Base-by-base conservation (phyloP, 2,329 filamentous ascomycete genomes). In the Harringtonia aguacate region DNA sequence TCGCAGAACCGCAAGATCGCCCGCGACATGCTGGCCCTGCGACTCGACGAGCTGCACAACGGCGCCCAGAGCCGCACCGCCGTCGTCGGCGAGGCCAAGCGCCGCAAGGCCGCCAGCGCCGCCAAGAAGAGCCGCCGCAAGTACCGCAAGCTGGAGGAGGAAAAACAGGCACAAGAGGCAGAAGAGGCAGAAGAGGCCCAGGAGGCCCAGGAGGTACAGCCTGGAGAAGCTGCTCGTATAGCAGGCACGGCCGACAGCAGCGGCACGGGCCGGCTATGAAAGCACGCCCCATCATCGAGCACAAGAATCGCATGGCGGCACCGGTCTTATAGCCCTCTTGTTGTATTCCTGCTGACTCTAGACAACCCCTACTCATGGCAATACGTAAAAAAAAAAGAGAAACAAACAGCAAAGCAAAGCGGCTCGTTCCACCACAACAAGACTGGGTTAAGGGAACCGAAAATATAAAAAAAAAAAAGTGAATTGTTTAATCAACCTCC, bases 1-100 rank as follows among this genome's bases (percentile, higher is more conserved):
- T 76, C 76, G 46, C 85, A 94, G 63, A 98, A 98, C 61, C 78
- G 89, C 50, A 89, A 84, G 61, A 82, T 86, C 49, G 92, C 92
- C 13, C 75, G 89, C 34, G 71, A 79, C 52, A 68, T 94, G 35
- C 71, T 95, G 27, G 85, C 84, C 21, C 79, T 86, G 53, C 78
- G 75, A 54, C 66, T 82, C 28, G 92, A 98, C 61, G 72, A 84
- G 52, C 54, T 83, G 30, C 68, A 77, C 52, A 81, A 86, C 53
- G 90, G 90, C 2, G 73, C 79, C 20, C 65, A 79, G 50, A 85
- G 80, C 56, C 68, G 86, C 22, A 71, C 72, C 12, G 75, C 74
- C 34, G 65, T 87, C 28, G 80, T 86, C 41, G 76, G 69, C 4
- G 75, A 74, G 41, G 64, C 72, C 35, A 80, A 77, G 58, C 72